Percentiles rank a stretch among this genome's conserved stretches.
Evolutionary conservation across 225 moss, liverwort and hornwort species (phyloP).

Genomic region (Sphagnum tenellum): DNA sequence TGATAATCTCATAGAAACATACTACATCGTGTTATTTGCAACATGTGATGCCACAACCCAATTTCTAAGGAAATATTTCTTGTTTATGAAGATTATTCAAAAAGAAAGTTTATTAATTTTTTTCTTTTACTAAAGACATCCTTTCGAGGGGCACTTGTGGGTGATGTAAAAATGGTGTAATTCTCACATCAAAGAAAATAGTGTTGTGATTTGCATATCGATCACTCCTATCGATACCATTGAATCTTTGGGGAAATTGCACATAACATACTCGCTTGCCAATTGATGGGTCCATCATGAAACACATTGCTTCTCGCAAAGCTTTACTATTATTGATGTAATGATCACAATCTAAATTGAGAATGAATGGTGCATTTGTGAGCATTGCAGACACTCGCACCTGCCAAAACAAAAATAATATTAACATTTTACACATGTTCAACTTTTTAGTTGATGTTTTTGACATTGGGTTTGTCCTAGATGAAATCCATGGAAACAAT

Average conservation of each 20-base stretch:
- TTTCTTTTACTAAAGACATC: too few relatives aligned
- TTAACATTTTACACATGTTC: not conserved
- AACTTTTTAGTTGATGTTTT: not conserved
- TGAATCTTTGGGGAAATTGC: constrained; percentile 92
- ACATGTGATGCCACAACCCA: too few relatives aligned
- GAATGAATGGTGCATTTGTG: constrained; percentile 84
- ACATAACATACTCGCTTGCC: constrained; percentile 90
- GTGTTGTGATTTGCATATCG: constrained; percentile 99
- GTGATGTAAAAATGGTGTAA: not conserved
- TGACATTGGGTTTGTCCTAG: not conserved
- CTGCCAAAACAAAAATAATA: constrained; percentile 2
- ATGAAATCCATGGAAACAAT: not conserved
- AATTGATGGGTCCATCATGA: constrained; percentile 85
- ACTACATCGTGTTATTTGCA: not conserved
- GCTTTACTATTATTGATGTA: constrained; percentile 99
- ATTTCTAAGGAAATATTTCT: too few relatives aligned
- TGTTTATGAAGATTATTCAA: too few relatives aligned
- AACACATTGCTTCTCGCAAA: constrained; percentile 90
- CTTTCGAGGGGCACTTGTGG: too few relatives aligned
- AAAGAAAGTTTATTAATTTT: too few relatives aligned
- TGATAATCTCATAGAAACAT: not conserved
- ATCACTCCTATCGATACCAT: constrained; percentile 93
- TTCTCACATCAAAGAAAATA: constrained; percentile 84
- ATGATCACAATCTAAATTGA: constrained; percentile 98
- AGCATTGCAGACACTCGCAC: constrained; percentile 79